phyloP scores from a whole-genome alignment of 495 filamentous ascomycete species.

The Letharia lupina region DNA sequence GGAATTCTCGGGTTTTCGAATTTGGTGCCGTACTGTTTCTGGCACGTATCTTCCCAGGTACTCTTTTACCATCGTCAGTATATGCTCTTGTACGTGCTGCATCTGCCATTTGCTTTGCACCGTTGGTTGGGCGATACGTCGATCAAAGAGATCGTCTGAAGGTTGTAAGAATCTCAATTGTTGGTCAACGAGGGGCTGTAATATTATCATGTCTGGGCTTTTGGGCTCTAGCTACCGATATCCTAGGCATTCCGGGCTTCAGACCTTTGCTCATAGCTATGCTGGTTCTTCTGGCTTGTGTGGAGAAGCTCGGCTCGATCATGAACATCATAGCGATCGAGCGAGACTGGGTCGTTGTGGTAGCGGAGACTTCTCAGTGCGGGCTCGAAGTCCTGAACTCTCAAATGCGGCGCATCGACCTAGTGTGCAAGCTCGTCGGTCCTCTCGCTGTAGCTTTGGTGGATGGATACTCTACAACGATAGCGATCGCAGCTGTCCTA shows the following conservation, averaged over 20 bases:
- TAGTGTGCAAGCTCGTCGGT: conserved; percentile 61
- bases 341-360: conserved; percentile 47
- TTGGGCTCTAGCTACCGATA: conserved; percentile 33
- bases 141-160: conserved; percentile 27
- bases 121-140: conserved; percentile 38
- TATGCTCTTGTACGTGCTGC: conserved; percentile 27
- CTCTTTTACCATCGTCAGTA: conserved; percentile 37
- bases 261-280: conserved; percentile 32
- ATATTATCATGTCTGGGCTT: conserved; percentile 35
- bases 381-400: conserved; percentile 7
- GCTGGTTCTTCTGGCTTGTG: conserved; percentile 37
- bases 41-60: conserved; percentile 42
- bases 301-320: conserved; percentile 42
- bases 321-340: conserved; percentile 51
- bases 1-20: conserved; percentile 55
- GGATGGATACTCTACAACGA: conserved; percentile 35
- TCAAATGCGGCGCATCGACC: conserved; percentile 61
- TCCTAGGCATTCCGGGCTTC: conserved; percentile 26
- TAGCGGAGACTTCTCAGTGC: conserved; percentile 23
- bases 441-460: conserved; percentile 51
- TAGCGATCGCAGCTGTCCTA: conserved; percentile 43
- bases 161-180: conserved; percentile 20
- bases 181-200: conserved; percentile 19
- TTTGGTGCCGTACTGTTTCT: conserved; percentile 48
- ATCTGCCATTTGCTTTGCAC: conserved; percentile 33